Evolutionary conservation across 2,329 filamentous ascomycete species (phyloP).

Genomic region (Penicillium sp.): DNA sequence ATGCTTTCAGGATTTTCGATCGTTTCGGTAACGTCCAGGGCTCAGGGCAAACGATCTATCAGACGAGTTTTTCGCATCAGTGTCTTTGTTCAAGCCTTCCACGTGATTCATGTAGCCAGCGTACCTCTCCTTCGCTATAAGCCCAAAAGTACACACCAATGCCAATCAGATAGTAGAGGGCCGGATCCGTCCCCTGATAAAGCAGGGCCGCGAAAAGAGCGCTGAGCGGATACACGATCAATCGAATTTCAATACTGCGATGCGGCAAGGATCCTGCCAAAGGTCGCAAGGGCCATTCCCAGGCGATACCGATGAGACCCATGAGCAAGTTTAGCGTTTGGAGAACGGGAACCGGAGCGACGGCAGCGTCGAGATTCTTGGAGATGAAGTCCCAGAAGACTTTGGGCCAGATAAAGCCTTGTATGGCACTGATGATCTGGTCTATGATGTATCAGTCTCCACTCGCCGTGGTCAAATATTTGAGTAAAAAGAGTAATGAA

Average conservation of each 20-base stretch:
- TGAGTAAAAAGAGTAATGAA: no score
- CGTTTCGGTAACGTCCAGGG: slow-evolving; percentile 65
- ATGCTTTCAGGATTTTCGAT: slow-evolving; percentile 25
- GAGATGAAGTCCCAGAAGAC: slow-evolving; percentile 97
- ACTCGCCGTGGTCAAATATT: no score
- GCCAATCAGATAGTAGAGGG: slow-evolving; percentile 83
- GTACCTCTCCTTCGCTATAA: slow-evolving; percentile 92
- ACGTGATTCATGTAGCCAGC: slow-evolving; percentile 28
- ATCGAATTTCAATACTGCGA: slow-evolving; percentile 76
- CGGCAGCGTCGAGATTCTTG: slow-evolving; percentile 76
- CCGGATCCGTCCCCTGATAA: slow-evolving; percentile 89
- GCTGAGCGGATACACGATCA: slow-evolving; percentile 74
- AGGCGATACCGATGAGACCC: slow-evolving; percentile 69
- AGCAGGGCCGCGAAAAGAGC: slow-evolving; percentile 68
- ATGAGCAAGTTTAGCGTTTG: slow-evolving; percentile 86
- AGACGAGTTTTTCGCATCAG: slow-evolving; percentile 4
- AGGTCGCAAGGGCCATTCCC: slow-evolving; percentile 82
- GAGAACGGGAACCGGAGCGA: slow-evolving; percentile 80
- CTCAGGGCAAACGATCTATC: slow-evolving; percentile 60
- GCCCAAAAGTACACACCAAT: slow-evolving; percentile 92
- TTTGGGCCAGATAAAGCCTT: slow-evolving; percentile 97
- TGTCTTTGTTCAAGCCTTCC: background rate
- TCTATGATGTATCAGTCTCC: slow-evolving; percentile 47
- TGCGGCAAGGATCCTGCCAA: slow-evolving; percentile 74
- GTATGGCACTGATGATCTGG: slow-evolving; percentile 74